Base-by-base conservation (phyloP, 768 basidiomycete genomes). In the Kwoniella botswanensis region DNA sequence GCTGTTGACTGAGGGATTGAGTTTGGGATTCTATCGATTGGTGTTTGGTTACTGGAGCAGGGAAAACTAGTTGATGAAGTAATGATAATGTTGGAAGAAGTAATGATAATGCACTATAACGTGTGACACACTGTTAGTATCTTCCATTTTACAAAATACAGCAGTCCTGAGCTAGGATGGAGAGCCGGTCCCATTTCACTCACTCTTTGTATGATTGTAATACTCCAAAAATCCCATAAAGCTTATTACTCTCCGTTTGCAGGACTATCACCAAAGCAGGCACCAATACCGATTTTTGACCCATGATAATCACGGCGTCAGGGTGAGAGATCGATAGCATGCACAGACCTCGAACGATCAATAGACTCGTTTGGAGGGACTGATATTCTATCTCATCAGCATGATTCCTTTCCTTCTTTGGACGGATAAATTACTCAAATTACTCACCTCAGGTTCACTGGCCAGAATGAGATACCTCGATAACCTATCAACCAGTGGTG, bases 221-320 rank as follows among this genome's bases (percentile, higher is more conserved):
- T 0, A 72, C 65, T 2, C 62, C 35, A 18, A 72, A 59, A 0
- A 82, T 66, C 1, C 82, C 82, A 76, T 79, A 81, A 17, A 83
- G 68, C 26, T 72, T 70, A 13, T 57, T 65, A 13, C 74, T 68
- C 44, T 78, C 76, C 4, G 72, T 44, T 44, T 77, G 70, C 18
- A 83, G 70, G 1, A 80, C 65, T 10, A 74, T 21, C 57, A 80
- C 65, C 18, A 83, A 65, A 12, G 78, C 78, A 9, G 78, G 73
- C 1, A 76, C 66, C 17, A 83, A 63, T 12, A 77, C 55, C 4
- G 76, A 71, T 21, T 69, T 65, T 29, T 82, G 72, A 5, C 69
- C 74, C 13, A 83, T 65, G 12, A 82, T 60, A 5, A 79, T 63
- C 18, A 76, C 71, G 17, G 78, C 80, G 53, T 83, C 80, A 4